Evolutionary conservation across 192 early-diverging fungal genomes (phyloP).

Genomic region (Umbelopsis sp.): DNA sequence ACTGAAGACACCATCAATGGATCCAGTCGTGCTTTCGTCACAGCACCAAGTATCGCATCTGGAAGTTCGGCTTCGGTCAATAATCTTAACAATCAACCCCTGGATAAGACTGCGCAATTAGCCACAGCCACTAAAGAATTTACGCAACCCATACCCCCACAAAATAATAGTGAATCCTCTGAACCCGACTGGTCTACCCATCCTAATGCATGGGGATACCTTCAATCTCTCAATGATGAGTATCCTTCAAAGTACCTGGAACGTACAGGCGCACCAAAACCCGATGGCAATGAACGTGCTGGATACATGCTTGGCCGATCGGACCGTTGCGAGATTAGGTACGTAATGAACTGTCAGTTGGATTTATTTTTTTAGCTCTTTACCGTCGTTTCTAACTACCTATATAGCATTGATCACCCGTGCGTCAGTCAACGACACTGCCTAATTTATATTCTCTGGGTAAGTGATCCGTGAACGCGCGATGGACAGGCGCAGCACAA

Average conservation of each 20-base stretch:
- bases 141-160: not conserved
- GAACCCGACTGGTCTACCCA: slow-evolving; percentile 12
- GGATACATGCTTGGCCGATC: slow-evolving; percentile 24
- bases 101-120: not conserved
- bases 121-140: not conserved
- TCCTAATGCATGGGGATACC: slow-evolving; percentile 16
- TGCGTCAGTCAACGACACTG: slow-evolving; percentile 21
- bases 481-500: too few species aligned
- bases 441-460: slow-evolving; percentile 18
- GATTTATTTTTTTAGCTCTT: not conserved
- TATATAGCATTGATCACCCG: not conserved
- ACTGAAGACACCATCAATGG: not conserved
- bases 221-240: slow-evolving; percentile 5
- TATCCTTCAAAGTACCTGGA: slow-evolving; percentile 12
- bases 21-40: not conserved
- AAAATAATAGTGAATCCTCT: not conserved
- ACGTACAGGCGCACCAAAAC: not conserved
- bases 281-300: slow-evolving; percentile 2
- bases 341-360: not conserved
- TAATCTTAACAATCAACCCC: not conserved
- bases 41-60: not conserved
- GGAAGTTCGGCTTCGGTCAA: not conserved
- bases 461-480: not conserved
- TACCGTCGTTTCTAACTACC: not conserved
- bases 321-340: slow-evolving; percentile 1